phyloP scores from a whole-genome alignment of 331 rosid genomes.

The Acacia pycnantha region DNA sequence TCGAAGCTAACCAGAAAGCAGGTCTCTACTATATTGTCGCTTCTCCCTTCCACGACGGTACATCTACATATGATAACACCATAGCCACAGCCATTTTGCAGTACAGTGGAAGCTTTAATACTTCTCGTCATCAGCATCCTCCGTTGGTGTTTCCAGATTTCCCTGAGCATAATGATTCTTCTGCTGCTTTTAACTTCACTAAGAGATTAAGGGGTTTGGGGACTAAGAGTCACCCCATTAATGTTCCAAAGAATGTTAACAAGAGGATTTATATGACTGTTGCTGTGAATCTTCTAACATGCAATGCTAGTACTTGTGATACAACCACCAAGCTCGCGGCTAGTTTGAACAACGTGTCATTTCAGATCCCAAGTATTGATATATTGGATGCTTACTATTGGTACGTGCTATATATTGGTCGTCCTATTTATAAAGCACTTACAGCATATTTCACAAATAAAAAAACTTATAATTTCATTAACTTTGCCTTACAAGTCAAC shows the following conservation, averaged over 20 bases:
- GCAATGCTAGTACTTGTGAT: conserved; percentile 23
- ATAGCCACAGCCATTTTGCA: conserved; percentile 36
- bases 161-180: conserved; percentile 2
- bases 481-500: no score
- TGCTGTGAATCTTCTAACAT: conserved; percentile 21
- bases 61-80: not conserved
- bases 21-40: conserved; percentile 28
- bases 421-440: no score
- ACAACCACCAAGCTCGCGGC: conserved; percentile 29
- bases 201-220: conserved; percentile 11
- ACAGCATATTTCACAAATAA: no score
- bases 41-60: conserved; percentile 16
- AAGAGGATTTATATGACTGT: conserved; percentile 18
- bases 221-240: conserved; percentile 10
- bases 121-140: not conserved
- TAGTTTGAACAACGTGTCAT: conserved; percentile 45
- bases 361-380: conserved; percentile 20
- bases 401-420: not conserved
- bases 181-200: conserved; percentile 18
- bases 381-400: conserved; percentile 39
- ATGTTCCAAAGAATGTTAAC: not conserved
- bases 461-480: no score
- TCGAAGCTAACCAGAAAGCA: not conserved
- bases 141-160: conserved; percentile 20
- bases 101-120: conserved; percentile 21